These are phyloP conservation scores for Cotoneaster glaucophyllus DNA, from an alignment of 306 rosid species.

Conservation along the genomic window DNA sequence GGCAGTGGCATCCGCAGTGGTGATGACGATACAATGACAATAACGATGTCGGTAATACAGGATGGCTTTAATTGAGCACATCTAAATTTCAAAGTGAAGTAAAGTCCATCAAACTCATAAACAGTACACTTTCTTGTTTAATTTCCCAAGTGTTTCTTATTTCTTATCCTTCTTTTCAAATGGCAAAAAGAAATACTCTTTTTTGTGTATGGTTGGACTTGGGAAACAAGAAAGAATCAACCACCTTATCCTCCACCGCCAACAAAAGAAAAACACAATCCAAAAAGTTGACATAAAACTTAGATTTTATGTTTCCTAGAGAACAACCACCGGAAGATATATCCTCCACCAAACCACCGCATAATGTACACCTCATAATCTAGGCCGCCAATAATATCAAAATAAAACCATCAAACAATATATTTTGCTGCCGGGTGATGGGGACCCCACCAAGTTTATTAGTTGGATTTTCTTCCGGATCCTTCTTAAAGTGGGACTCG, in stretches of 20 bases:
- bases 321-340: conserved; percentile 5
- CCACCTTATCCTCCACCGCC: neutral
- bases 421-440: conserved; percentile 9
- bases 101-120: too few species aligned
- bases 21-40: too few species aligned
- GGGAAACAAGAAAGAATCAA: neutral
- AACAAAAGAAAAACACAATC: neutral
- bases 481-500: rapidly evolving
- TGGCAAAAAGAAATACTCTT: too few species aligned
- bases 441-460: conserved; percentile 9
- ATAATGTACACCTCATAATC: neutral
- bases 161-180: too few species aligned
- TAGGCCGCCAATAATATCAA: neutral
- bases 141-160: too few species aligned
- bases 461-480: neutral
- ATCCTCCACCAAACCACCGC: neutral
- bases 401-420: neutral
- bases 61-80: too few species aligned
- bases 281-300: neutral
- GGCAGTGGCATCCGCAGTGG: too few species aligned
- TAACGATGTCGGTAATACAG: too few species aligned
- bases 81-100: too few species aligned
- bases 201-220: neutral
- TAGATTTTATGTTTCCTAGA: conserved; percentile 1
- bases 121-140: too few species aligned